Evolutionary conservation across 345 rosid species (phyloP), one percentile per base, ranked within the genome.

Genomic region (Salix purpurea): DNA sequence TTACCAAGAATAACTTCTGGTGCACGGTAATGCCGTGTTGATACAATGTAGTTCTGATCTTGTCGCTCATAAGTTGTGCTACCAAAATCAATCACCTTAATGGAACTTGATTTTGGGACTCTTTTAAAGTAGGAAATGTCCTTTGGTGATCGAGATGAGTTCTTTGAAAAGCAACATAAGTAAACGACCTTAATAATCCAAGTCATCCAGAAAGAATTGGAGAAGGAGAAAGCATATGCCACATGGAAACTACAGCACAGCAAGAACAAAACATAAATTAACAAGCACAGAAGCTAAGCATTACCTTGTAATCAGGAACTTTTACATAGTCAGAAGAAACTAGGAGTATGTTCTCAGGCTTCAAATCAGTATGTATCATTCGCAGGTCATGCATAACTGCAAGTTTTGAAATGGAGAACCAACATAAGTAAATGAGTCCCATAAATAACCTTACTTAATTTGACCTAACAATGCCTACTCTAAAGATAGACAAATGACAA

Each of bases 311-410:
- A 69, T 91, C 97, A 6, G 92, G 92, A 79, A 93, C 86, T 75
- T 90, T 93, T 71, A 88, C 85, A 83, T 89, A 91, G 37, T 93
- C 98, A 0, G 97, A 67, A 28, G 95, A 91, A 72, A 88, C 92
- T 16, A 93, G 78, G 12, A 93, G 94, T 64, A 93, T 85, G 61
- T 93, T 93, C 81, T 93, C 98, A 60, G 98, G 98, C 83, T 93
- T 93, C 82, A 93, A 82, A 80, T 93, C 98, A 0, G 98, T 93
- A 76, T 93, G 98, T 74, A 93, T 89, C 86, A 93, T 81, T 64
- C 71, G 86, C 89, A 93, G 72, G 52, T 91, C 98, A 87, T 93
- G 97, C 97, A 93, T 90, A 83, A 93, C 98, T 93, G 95, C 87
- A 88, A 69, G 74, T 69, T 26, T 46, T 44, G 71, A 28, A 3